Conservation (phyloP, 192 early-diverging fungal genomes). For the Phlyctochytrium bullatum region DNA sequence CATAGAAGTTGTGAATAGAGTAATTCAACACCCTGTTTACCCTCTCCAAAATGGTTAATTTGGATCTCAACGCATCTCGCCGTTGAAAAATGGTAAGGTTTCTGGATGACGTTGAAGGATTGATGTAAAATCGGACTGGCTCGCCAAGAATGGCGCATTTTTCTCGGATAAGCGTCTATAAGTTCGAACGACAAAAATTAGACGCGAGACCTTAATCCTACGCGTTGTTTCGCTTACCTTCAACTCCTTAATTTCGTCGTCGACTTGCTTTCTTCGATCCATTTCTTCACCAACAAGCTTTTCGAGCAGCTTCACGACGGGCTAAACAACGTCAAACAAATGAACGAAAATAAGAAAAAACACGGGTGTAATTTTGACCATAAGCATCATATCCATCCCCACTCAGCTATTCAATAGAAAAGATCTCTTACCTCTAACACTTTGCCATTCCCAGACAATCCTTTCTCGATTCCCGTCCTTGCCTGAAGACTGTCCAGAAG, state of each 20-base stretch:
- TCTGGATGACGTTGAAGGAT: background rate
- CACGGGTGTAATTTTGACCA: no score
- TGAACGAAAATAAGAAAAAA: no score
- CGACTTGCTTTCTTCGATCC: background rate
- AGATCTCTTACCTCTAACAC: no score
- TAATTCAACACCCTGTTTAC: no score
- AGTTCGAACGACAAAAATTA: background rate
- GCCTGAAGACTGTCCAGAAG: background rate
- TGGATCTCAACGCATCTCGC: background rate
- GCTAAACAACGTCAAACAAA: no score
- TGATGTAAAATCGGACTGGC: background rate
- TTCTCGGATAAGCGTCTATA: background rate
- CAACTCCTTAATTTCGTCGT: background rate
- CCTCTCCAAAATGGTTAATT: background rate
- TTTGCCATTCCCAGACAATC: no score
- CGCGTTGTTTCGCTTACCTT: background rate
- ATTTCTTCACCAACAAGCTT: background rate
- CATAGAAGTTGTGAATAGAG: no score
- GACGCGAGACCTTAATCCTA: no score
- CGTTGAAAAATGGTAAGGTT: background rate
- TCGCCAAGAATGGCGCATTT: background rate
- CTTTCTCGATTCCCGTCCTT: background rate
- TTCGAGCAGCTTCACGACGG: background rate
- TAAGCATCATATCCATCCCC: no score
- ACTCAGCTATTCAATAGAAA: no score